These are phyloP conservation scores for Termitomyces sp. DNA, from an alignment of 768 basidiomycete genomes.

Conservation along the genomic window DNA sequence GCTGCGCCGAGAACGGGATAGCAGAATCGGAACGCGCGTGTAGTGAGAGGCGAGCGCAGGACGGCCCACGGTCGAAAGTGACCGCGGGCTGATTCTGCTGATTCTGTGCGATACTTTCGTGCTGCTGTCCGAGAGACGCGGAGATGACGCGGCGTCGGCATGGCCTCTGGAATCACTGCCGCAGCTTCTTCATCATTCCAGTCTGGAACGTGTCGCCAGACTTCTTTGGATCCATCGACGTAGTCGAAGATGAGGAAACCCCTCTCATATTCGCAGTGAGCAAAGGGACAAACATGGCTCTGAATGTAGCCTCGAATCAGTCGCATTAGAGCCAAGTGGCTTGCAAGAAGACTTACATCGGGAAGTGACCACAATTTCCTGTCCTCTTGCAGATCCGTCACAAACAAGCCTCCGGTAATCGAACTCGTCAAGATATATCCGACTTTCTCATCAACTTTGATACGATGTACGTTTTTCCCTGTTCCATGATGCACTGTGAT, in stretches of 20 bases:
- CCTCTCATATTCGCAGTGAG: slow-evolving; percentile 68
- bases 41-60: slow-evolving; percentile 36
- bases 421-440: slow-evolving; percentile 58
- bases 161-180: slow-evolving; percentile 17
- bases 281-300: slow-evolving; percentile 46
- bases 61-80: slow-evolving; percentile 62
- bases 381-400: slow-evolving; percentile 47
- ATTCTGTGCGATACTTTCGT: neutral
- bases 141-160: slow-evolving; percentile 26
- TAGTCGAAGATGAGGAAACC: slow-evolving; percentile 74
- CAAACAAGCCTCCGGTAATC: slow-evolving; percentile 47
- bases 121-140: slow-evolving; percentile 1
- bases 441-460: slow-evolving; percentile 67
- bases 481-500: slow-evolving; percentile 26
- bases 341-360: slow-evolving; percentile 28
- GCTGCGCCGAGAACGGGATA: slow-evolving; percentile 60
- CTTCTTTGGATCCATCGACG: slow-evolving; percentile 50
- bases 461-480: slow-evolving; percentile 51
- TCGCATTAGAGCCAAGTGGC: slow-evolving; percentile 2
- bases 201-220: slow-evolving; percentile 54
- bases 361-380: slow-evolving; percentile 59
- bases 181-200: slow-evolving; percentile 15
- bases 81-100: slow-evolving; percentile 24
- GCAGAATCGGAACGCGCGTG: slow-evolving; percentile 58
- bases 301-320: slow-evolving; percentile 15